Evolutionary conservation across 768 basidiomycete species (phyloP), one percentile per base, ranked within the genome.

Genomic region (Thelephora ganbajun): DNA sequence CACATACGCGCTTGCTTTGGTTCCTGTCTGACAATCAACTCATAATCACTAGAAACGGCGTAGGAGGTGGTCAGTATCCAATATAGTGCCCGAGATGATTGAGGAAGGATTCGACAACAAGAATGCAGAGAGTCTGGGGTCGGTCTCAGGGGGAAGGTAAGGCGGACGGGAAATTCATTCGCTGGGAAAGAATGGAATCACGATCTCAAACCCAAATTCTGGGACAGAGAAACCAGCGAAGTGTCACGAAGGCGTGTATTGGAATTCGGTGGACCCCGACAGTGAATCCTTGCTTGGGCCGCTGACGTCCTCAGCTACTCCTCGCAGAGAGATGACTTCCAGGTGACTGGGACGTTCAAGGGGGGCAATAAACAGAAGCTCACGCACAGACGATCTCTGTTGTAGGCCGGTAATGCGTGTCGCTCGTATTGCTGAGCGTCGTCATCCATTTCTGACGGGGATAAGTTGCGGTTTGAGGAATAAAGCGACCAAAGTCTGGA

Each of bases 1-100:
- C 87, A 90, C 87, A 89, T 90, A 49, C 86, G 71, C 5, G 85
- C 83, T 64, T 92, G 89, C 63, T 91, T 89, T 2, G 91, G 91
- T 63, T 94, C 85, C 61, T 94, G 90, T 44, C 90, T 73, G 48
- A 94, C 82, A 33, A 72, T 77, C 56, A 94, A 77, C 49, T 91
- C 80, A 61, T 93, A 93, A 50, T 84, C 77, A 61, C 90, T 91
- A 65, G 58, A 48, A 53, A 56, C 58, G 47, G 36, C 14, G 19
- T 19, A 37, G 36, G 39, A n/a, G 11, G 22, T 9, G 14, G 39
- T 41, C 39, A 41, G 39, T 18, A 41, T 22, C 9, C 2, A 16
- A 4, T 14, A 22, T 41, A 6, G 39, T 14, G 9, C 26, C 5
- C 26, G 26, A 30, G 26, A 9, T 30, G 26, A 30, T 30, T 30